phyloP scores from a whole-genome alignment of 371 early-diverging fungal species.

The Mucor racemosus region DNA sequence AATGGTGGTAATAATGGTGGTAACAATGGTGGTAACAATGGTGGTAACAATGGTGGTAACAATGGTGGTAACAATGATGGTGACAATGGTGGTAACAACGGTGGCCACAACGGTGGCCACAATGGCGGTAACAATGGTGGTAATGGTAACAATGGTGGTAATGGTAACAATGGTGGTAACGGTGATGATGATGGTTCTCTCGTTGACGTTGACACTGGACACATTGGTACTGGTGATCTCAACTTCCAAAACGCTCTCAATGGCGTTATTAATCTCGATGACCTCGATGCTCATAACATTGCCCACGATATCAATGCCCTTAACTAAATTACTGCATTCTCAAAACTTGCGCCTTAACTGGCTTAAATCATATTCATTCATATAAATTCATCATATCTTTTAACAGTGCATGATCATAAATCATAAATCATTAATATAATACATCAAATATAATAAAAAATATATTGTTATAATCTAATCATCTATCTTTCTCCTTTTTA shows the following conservation, averaged over 20 bases:
- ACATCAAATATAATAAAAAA: neutral
- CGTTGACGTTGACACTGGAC: neutral
- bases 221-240: constrained; percentile 14
- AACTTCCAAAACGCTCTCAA: neutral
- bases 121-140: neutral
- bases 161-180: neutral
- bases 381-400: neutral
- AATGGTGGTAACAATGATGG: constrained; percentile 3
- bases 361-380: neutral
- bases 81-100: neutral
- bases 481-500: no score
- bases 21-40: neutral
- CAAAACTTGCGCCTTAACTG: neutral
- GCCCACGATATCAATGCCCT: neutral
- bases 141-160: neutral
- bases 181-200: neutral
- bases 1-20: neutral
- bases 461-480: neutral
- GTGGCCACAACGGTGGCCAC: neutral
- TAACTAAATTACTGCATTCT: neutral
- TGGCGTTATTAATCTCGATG: neutral
- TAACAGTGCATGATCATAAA: neutral
- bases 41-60: constrained; percentile 1
- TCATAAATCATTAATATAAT: neutral
- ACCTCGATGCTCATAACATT: neutral